Evolutionary conservation across 768 basidiomycete genomes (phyloP), one percentile per base, ranked within the genome.

Genomic region (Rhodotorula kratochvilovae): DNA sequence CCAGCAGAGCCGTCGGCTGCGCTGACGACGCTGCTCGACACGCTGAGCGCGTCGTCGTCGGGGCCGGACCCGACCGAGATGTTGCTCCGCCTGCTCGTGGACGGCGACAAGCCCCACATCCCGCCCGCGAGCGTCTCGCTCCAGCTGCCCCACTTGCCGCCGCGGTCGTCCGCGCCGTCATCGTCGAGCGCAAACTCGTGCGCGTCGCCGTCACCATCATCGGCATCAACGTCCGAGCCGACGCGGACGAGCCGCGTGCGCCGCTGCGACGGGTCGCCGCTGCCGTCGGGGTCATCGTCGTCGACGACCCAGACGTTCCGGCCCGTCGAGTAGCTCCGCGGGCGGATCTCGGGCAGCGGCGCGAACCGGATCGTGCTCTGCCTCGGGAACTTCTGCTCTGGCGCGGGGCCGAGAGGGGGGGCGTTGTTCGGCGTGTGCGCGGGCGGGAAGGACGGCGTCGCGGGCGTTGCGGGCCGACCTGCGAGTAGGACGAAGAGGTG

Each of bases 221-320:
- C 36, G 10, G 23, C 43, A 17, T 62, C 57, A 23, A 35, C 39
- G 35, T 54, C 63, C 39, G 46, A 58, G 33, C 58, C 53, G 55
- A 53, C 65, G 2, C 42, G 29, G 8, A 25, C 51, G 33, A 23
- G 53, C 27, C 31, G 46, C 60, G 31, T 39, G 17, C 59, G 33
- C n/a, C 54, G 36, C n/a, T 42, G 33, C 13, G n/a, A n/a, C n/a
- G n/a, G n/a, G n/a, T 29, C 57, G 31, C 63, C 57, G 5, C 29
- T 50, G 5, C 53, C 58, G 31, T 50, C 57, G 13, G 25, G 4
- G 3, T 46, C 57, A 5, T 50, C 48, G 10, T 63, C 70, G 53
- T 61, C 59, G 31, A 71, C 73, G 54, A 67, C 31, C 73, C 73
- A 74, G 33, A 74, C 56, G 70, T 74, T 74, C 15, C 63, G n/a